Conservation (phyloP, 768 basidiomycete genomes). For the Tubosaeta sp. region DNA sequence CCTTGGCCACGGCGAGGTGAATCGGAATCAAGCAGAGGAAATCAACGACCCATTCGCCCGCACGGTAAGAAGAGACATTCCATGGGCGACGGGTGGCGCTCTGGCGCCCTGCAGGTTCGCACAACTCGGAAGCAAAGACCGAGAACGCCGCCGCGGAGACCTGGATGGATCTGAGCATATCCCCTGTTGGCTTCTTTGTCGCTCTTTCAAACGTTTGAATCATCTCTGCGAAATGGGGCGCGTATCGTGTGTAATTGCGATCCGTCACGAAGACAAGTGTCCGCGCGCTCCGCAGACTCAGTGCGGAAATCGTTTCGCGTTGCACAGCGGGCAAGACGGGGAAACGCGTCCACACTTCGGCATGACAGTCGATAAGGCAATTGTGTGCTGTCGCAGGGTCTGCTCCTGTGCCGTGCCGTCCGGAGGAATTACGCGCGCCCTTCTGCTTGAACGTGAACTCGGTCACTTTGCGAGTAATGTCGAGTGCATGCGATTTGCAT, state of each 20-base stretch:
- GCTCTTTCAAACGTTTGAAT: constrained; percentile 43
- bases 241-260: constrained; percentile 32
- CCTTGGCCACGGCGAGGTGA: constrained; percentile 54
- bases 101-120: not conserved
- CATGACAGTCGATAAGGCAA: constrained; percentile 49
- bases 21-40: constrained; percentile 61
- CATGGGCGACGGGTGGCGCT: constrained; percentile 9
- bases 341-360: constrained; percentile 58
- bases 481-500: constrained; percentile 42
- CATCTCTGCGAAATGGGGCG: constrained; percentile 42
- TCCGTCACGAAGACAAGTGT: constrained; percentile 44
- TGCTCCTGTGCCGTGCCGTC: constrained; percentile 1
- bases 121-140: constrained; percentile 20
- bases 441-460: constrained; percentile 53
- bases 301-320: constrained; percentile 39
- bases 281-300: constrained; percentile 29
- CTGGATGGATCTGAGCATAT: constrained; percentile 36
- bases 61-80: constrained; percentile 37
- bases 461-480: constrained; percentile 52
- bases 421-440: constrained; percentile 19
- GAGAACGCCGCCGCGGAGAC: constrained; percentile 32
- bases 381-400: constrained; percentile 37
- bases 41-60: constrained; percentile 61
- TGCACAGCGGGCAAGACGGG: constrained; percentile 52
- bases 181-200: constrained; percentile 50